A percentile compares a stretch with the other conserved stretches of the same genome.
Conservation (phyloP, 73 alveolate species). For the Stentor roeselii region DNA sequence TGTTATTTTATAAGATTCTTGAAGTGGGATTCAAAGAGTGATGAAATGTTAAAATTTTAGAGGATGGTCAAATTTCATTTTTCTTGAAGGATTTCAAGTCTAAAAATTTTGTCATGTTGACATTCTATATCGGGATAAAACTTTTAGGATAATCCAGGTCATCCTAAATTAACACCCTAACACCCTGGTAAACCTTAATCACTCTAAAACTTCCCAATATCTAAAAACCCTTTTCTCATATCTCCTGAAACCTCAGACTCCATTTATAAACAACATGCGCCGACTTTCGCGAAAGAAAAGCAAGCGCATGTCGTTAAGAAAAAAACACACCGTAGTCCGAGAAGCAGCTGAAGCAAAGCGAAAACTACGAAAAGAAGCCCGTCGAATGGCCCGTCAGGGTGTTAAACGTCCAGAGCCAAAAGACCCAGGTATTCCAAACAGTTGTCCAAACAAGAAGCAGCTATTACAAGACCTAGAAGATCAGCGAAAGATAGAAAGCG, state of each 20-base stretch:
- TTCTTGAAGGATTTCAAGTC: too few relatives aligned
- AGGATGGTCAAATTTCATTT: too few relatives aligned
- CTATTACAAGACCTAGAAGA: not conserved
- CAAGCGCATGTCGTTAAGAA: not conserved
- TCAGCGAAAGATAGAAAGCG: not conserved
- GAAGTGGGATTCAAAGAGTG: too few relatives aligned
- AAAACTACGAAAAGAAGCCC: slow-evolving; percentile 22
- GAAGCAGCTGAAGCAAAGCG: not conserved
- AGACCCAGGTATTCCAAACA: slow-evolving; percentile 14
- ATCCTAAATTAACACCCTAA: too few relatives aligned
- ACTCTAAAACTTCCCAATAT: too few relatives aligned
- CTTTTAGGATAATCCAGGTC: too few relatives aligned
- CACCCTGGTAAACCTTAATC: too few relatives aligned
- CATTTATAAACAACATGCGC: not conserved
- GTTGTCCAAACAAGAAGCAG: not conserved
- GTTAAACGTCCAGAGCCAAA: not conserved
- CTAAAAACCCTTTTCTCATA: too few relatives aligned
- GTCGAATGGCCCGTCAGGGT: not conserved
- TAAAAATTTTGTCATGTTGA: too few relatives aligned
- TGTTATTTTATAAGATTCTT: too few relatives aligned
- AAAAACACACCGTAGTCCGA: slow-evolving; percentile 10
- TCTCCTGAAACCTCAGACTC: not conserved
- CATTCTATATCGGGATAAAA: too few relatives aligned
- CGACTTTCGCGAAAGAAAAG: slow-evolving; percentile 20
- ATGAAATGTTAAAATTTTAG: too few relatives aligned